Evolutionary conservation across 2,329 filamentous ascomycete genomes (phyloP), one percentile per base, ranked within the genome.

Genomic region (Beauveria caledonica): DNA sequence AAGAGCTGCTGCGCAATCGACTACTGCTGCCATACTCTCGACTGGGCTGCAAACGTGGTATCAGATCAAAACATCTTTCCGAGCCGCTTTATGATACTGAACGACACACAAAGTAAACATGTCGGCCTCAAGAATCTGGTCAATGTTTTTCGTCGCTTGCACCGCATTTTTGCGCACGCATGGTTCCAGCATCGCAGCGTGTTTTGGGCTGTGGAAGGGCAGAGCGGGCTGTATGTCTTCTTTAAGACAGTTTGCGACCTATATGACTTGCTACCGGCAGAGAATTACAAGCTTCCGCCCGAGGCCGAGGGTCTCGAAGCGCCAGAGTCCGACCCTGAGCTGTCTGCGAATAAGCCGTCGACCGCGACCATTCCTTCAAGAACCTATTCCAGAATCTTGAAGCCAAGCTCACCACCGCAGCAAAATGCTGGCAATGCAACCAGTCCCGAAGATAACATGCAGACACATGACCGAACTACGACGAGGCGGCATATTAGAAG

Each of bases 1-100:
- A 97, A 97, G 77, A 90, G 88, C 68, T 99, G 94, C 78, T 97
- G 93, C 74, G 94, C 94, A 56, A 97, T 99, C 70, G 94, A 99
- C 76, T 99, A 99, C 77, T 97, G 92, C 81, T 97, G 93, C 73
- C 94, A 99, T 72, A 99, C 94, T 0, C 86, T 99, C 48, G 94
- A 99, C 76, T 97, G 93, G 91, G 94, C 94, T 3, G 92, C 91
- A 61, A 96, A 95, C 68, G 89, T 93, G 21, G 86, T 99, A 61
- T 96, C 93, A 3, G 94, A 92, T 68, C 89, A 91, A 59, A 97
- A 97, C 78, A 89, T 94, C 70, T 99, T 99, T 71, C 93, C 94
- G 0, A 96, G 90, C 67, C 85, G 94, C 58, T 84, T 96, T 64
- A 80, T 83, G 57, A 75, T 82, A 9, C 68, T 80, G 29, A 77